These are phyloP conservation scores for Dactylellina haptotyla DNA, from an alignment of 2,329 filamentous ascomycete genomes.

Conservation along the genomic window DNA sequence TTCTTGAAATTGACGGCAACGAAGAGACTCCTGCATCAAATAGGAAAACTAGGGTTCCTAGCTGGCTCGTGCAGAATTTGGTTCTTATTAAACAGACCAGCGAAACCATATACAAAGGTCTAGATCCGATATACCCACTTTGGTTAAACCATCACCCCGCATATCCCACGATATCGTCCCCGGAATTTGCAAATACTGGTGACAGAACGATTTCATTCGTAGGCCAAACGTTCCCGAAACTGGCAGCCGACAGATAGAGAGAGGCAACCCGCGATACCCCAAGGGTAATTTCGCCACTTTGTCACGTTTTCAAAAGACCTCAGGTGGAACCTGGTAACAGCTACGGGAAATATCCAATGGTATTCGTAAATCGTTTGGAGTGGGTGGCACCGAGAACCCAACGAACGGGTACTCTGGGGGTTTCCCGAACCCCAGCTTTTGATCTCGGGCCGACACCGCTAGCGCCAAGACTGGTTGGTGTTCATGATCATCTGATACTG, in stretches of 20 bases:
- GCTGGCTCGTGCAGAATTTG: too few species aligned
- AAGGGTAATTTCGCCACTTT: background rate
- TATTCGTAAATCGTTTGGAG: background rate
- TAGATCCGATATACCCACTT: background rate
- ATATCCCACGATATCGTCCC: conserved; percentile 14
- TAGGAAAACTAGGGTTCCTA: too few species aligned
- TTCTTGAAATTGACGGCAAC: too few species aligned
- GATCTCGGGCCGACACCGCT: conserved; percentile 30
- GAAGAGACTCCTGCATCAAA: too few species aligned
- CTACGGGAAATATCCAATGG: conserved; percentile 31
- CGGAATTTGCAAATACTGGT: background rate
- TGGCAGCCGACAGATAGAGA: conserved; percentile 5
- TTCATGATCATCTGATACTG: background rate
- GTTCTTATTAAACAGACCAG: too few species aligned
- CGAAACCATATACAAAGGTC: background rate
- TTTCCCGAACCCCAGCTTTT: conserved; percentile 28
- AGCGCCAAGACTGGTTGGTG: background rate
- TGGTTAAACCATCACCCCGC: conserved; percentile 8
- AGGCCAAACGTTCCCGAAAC: conserved; percentile 22
- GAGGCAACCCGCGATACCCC: too few species aligned
- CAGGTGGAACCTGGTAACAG: background rate
- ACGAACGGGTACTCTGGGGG: conserved; percentile 16
- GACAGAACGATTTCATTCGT: conserved; percentile 4
- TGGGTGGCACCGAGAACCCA: background rate
- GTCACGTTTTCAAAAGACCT: conserved; percentile 11